Conservation (phyloP, 179 eudicot genomes). For the Beta corolliflora region DNA sequence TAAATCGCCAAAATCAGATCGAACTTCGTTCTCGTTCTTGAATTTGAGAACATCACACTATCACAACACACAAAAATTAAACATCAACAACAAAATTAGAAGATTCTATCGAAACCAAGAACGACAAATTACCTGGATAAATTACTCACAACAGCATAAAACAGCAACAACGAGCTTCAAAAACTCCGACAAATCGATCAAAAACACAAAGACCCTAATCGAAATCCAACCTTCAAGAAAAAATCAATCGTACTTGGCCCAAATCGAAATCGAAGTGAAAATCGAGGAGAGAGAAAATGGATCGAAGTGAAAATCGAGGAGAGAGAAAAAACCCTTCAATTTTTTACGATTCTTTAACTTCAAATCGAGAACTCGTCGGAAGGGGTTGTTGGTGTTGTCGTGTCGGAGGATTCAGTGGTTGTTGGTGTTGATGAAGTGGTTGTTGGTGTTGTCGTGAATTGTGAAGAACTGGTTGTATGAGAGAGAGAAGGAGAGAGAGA, state of each 20-base stretch:
- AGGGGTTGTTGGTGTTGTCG: too few relatives aligned
- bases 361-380: too few relatives aligned
- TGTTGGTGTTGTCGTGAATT: too few relatives aligned
- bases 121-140: background rate
- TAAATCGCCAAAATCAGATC: too few relatives aligned
- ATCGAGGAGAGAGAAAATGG: background rate
- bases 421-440: too few relatives aligned
- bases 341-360: too few relatives aligned
- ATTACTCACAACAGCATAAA: slow-evolving; percentile 6
- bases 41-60: background rate
- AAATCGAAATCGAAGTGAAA: slow-evolving; percentile 42
- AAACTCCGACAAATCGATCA: slow-evolving; percentile 4
- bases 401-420: too few relatives aligned
- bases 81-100: background rate
- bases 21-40: too few relatives aligned
- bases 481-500: too few relatives aligned
- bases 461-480: too few relatives aligned
- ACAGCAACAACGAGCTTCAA: background rate
- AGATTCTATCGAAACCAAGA: background rate
- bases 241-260: slow-evolving; percentile 63
- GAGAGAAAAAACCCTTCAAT: background rate
- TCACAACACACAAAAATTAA: background rate
- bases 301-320: slow-evolving; percentile 23
- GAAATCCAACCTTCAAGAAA: background rate
- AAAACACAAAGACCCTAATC: background rate